Evolutionary conservation across 768 basidiomycete genomes (phyloP), one percentile per base, ranked within the genome.

Genomic region (Boletus huronensis): DNA sequence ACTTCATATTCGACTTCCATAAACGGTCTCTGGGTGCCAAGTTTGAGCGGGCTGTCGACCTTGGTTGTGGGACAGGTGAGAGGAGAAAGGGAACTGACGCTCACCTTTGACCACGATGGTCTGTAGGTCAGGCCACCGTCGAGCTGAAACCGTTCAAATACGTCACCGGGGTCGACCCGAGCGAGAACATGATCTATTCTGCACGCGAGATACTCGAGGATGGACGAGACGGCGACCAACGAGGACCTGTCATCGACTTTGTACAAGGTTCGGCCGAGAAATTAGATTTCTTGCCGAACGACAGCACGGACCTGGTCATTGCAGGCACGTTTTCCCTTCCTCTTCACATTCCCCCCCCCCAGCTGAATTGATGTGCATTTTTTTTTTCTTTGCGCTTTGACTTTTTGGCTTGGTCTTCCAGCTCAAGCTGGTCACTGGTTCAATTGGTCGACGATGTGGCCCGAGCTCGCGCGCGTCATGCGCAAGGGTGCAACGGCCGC

Each of bases 351-450:
- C 19, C 32, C n/a, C 19, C 32, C n/a, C 6, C 28, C 21, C 9
- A 11, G 28, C 14, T 26, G 32, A 41, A 19, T 44, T 14, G 25
- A 28, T 8, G 13, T 19, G 1, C 17, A 17, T 42, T 14, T 5
- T 42, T 38, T 21, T 28, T 14, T 6, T 5, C 6, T 42, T 42
- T 21, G n/a, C 28, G 1, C 28, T 32, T 2, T 25, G 32, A 17
- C 19, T 14, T 29, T 21, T 21, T 16, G 19, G 6, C 7, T 6
- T 31, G 29, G 19, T 16, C 34, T 13, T 36, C 6, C 6, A 89
- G 90, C 87, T 1, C 90, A 90, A 70, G 83, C 90, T 0, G 82
- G 82, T 3, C 90, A 93, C 64, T 91, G 90, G 89, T 93, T 92
- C 63, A 78, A 91, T 61, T 88, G 84, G 79, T 67, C 70, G 6